Base-by-base conservation (phyloP, 2,329 filamentous ascomycete species). In the Penicillium digitatum region DNA sequence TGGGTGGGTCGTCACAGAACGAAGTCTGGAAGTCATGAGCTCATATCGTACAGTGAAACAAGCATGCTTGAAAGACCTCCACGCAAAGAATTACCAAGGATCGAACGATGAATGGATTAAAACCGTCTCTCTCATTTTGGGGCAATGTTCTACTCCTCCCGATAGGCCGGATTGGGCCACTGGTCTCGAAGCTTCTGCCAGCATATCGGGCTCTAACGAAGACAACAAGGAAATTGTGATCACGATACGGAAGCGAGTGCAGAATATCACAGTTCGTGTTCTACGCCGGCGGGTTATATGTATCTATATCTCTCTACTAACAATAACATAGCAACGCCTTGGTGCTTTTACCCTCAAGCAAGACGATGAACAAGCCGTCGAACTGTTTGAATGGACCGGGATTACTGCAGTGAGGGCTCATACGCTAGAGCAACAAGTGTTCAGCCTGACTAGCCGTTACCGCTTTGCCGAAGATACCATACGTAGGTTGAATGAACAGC, bases 351-450 rank as follows among this genome's bases (percentile, higher is more conserved):
- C 71, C 10, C 74, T 87, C 5, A 68, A 73, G 43, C 74, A 79
- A 60, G 74, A 81, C 61, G 78, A 83, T 34, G 78, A 80, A 32
- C 76, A 81, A 59, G 79, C 81, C 46, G 75, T 86, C 38, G 75
- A 80, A 54, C 73, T 81, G 2, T 81, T 84, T 56, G 80, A 82
- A 32, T 86, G 84, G 84, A 73, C 78, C 12, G 75, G 75, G 43
- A 71, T 73, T 42, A 79, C 81, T 18, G 74, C 79, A 12, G 66
- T 74, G 27, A 72, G 75, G 44, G 75, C 79, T 40, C 66, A 73
- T 44, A 57, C 61, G 14, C 72, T 82, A 24, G 68, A 77, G 48
- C 62, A 70, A 39, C 69, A 78, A 51, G 62, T 79, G n/a, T 67
- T 68, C 5, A 67, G 68, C 20, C 64, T 80, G 54, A 76, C 70